Evolutionary conservation across 495 filamentous ascomycete genomes (phyloP), one percentile per base, ranked within the genome.

Genomic region (Terfezia claveryi): DNA sequence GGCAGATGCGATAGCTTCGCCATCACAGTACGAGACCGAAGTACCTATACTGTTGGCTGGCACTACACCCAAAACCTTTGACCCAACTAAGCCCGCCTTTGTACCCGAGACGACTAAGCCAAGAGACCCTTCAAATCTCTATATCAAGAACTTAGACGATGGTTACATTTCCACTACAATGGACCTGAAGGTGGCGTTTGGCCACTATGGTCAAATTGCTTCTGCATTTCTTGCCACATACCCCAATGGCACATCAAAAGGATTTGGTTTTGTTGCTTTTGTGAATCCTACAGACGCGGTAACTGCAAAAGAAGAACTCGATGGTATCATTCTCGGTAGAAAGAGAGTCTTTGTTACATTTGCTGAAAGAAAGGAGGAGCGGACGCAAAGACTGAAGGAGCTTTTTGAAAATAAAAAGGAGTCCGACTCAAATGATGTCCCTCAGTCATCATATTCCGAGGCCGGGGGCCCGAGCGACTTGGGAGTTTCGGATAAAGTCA

Each of bases 221-320:
- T 96, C 92, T 36, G 89, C 92, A 38, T 87, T 87, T 46, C 76
- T 99, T 57, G 87, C 88, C 65, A 85, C 82, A 61, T 87, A 94
- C 64, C 70, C 73, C 57, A 83, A 92, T 56, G 84, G 84, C 67
- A 94, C 94, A 79, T 89, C 81, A 73, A 89, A 88, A 63, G 91
- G 91, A 36, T 96, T 94, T 70, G 91, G 91, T 58, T 98, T 98
- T 67, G 91, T 98, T 71, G 95, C 96, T 75, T 98, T 80, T 73
- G 75, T 81, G 60, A 85, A 82, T 62, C 87, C 94, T 64, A 87
- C 93, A 66, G 80, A 80, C 66, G 91, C 91, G 57, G 72, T 80
- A 61, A 76, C 74, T 66, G 87, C 91, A 57, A 91, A 94, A 44
- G 85, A 94, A 1, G 80, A 84, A 57, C 79, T 99, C 61, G 84